Evolutionary conservation across 2,329 filamentous ascomycete species (phyloP), one percentile per base, ranked within the genome.

Genomic region (Aspergillus spinulosporus): DNA sequence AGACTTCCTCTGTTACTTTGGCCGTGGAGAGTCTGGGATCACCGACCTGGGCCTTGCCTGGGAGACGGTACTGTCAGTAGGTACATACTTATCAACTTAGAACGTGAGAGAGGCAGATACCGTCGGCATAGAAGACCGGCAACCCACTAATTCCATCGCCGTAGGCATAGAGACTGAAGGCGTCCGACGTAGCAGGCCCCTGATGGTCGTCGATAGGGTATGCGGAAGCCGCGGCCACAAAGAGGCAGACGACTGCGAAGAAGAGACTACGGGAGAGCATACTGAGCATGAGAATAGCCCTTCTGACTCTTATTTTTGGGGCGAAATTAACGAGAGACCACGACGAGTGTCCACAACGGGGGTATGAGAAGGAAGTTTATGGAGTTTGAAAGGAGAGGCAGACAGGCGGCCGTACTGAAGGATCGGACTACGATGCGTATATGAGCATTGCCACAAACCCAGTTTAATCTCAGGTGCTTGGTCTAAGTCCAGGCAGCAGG

Each of bases 81-180:
- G 34, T 4, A 21, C 21, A 21, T 21, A 21, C 21, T 21, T 21
- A 21, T 21, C 21, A 21, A 21, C 21, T 21, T 46, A 12, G n/a
- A 28, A 14, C 26, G 15, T 12, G 5, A 5, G 9, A 45, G 26
- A 14, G 7, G 26, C 3, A 29, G n/a, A 9, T 56, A 51, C 54
- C 48, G 11, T 56, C 54, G 1, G 54, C 48, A 36, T 51, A 56
- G 26, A 40, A 52, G 7, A 56, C n/a, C 2, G 48, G 36, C 5
- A 56, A 21, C 2, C 54, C 54, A 21, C 48, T 37, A 11, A 51
- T 51, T 5, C 14, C 36, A 1, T 56, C 43, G 3, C 54, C 54
- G 9, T 56, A 56, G n/a, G 48, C 54, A 21, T 46, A 56, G n/a
- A 56, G 21, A 6, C 49, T 47, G 54, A 56, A 56, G 5, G 42